Percentiles rank a stretch among this genome's conserved stretches.
Conservation (phyloP, 2,329 filamentous ascomycete species). For the Sclerotinia spermophila region DNA sequence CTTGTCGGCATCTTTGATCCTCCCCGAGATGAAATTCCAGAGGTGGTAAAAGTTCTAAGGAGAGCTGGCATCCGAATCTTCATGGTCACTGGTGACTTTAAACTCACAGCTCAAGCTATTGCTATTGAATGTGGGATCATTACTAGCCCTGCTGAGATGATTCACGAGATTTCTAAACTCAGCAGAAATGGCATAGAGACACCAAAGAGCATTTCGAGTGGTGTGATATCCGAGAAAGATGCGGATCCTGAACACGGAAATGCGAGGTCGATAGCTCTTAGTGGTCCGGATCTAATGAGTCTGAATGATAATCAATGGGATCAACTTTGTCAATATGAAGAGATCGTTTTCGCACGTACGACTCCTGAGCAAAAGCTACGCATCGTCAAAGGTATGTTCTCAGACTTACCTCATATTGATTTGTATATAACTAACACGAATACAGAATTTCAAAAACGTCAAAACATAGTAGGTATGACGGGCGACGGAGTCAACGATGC, state of each 20-base stretch:
- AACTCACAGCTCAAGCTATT: constrained; percentile 69
- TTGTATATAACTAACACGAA: not conserved
- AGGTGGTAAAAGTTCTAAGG: constrained; percentile 56
- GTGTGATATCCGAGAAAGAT: constrained; percentile 13
- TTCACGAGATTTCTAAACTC: constrained; percentile 23
- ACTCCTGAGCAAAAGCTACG: constrained; percentile 75
- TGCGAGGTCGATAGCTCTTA: constrained; percentile 53
- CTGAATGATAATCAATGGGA: constrained; percentile 67
- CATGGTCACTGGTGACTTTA: constrained; percentile 77
- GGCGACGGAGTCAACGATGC: constrained; percentile 48
- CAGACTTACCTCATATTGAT: not conserved
- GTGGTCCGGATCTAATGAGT: constrained; percentile 59
- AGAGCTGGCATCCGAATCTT: constrained; percentile 67
- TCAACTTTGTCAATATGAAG: constrained; percentile 57
- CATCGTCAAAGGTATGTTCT: constrained; percentile 60
- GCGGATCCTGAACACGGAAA: not conserved
- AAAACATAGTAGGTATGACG: constrained; percentile 52
- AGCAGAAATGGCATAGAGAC: constrained; percentile 5
- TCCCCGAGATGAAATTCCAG: constrained; percentile 53
- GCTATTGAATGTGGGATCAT: constrained; percentile 69
- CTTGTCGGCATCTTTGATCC: constrained; percentile 56
- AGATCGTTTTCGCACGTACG: constrained; percentile 71
- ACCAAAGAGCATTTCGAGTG: constrained; percentile 10
- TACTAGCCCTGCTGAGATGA: constrained; percentile 37
- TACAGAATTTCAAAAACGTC: constrained; percentile 45